Percentiles rank a stretch among this genome's conserved stretches.
Conservation (phyloP, 306 rosid genomes). For the Ormosia emarginata region DNA sequence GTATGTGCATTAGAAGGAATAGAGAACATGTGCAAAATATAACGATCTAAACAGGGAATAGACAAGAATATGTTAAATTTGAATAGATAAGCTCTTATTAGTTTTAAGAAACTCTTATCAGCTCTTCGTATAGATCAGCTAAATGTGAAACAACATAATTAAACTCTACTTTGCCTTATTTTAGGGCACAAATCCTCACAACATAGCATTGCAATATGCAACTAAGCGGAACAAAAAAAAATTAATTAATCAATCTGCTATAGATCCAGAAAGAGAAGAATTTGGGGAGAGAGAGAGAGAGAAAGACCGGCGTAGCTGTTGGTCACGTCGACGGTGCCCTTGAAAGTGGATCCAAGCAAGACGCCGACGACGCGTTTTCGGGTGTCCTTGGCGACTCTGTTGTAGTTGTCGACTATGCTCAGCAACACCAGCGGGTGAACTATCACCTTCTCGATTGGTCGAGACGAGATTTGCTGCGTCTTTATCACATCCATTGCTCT, state of each 20-base stretch:
- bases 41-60: background rate
- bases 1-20: background rate
- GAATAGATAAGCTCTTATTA: too few relatives aligned
- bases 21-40: background rate
- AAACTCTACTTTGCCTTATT: background rate
- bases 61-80: background rate
- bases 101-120: background rate
- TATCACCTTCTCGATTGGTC: conserved; percentile 80
- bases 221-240: background rate
- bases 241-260: background rate
- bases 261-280: conserved; percentile 9
- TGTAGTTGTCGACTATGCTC: conserved; percentile 91
- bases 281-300: background rate
- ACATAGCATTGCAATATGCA: background rate
- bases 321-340: conserved; percentile 84
- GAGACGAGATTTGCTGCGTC: conserved; percentile 71
- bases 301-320: conserved; percentile 79
- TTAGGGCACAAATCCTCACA: conserved; percentile 8
- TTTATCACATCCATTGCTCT: conserved; percentile 75
- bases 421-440: conserved; percentile 84
- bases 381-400: conserved; percentile 82
- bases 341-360: conserved; percentile 70
- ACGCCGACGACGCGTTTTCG: conserved; percentile 88
- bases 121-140: background rate
- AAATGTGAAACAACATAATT: background rate